Conservation (phyloP, 345 rosid genomes). For the Arabis hirsuta region DNA sequence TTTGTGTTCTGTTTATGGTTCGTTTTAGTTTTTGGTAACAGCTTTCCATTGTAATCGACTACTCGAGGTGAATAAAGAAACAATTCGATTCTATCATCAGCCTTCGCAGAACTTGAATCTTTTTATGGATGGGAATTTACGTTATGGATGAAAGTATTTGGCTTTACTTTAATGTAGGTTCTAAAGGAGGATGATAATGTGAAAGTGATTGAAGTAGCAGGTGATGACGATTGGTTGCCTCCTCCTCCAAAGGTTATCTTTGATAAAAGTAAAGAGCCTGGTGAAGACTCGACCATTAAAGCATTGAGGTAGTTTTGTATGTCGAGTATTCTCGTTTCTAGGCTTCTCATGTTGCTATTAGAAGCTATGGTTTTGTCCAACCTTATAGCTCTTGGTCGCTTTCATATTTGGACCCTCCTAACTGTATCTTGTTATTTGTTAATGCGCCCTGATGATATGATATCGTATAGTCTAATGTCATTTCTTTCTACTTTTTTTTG, state of each 20-base stretch:
- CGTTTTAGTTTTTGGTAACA: background rate
- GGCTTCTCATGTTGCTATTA: background rate
- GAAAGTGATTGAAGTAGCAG: conserved; percentile 45
- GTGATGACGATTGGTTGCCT: conserved; percentile 78
- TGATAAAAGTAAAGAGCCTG: conserved; percentile 34
- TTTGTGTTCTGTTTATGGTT: conserved; percentile 1
- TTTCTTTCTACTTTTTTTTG: too few relatives aligned
- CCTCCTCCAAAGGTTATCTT: conserved; percentile 59
- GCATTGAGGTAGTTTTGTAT: conserved; percentile 59
- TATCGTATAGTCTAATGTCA: too few relatives aligned
- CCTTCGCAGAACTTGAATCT: background rate
- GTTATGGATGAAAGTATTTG: background rate
- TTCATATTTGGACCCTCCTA: too few relatives aligned
- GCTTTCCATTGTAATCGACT: background rate
- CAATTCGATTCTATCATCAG: background rate
- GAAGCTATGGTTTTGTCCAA: too few relatives aligned
- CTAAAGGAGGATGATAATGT: conserved; percentile 44
- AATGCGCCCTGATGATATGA: too few relatives aligned
- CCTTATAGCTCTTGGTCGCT: too few relatives aligned
- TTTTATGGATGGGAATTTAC: background rate
- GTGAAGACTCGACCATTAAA: conserved; percentile 66
- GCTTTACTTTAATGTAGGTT: conserved; percentile 24
- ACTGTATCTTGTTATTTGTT: background rate
- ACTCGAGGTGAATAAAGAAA: background rate
- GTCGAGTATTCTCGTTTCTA: background rate